Evolutionary conservation across 176 grass and related monocot species (phyloP).

Genomic region (Carex cristatella): DNA sequence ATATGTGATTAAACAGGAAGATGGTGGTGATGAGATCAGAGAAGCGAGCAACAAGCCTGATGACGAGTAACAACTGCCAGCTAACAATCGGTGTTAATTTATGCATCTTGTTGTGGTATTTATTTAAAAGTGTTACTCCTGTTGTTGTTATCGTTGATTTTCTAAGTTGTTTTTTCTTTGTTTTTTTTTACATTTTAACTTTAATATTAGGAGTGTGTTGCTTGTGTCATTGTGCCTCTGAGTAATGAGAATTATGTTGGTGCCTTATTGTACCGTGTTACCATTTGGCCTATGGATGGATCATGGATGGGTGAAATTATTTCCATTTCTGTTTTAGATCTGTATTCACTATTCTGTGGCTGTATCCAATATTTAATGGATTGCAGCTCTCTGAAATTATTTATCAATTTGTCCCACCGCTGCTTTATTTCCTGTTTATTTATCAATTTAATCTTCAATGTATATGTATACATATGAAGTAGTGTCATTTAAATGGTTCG

Average conservation of each 20-base stretch:
- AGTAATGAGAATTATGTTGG: slow-evolving; percentile 7
- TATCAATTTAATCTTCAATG: not conserved
- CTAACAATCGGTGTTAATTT: slow-evolving; percentile 2
- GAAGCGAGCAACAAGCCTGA: slow-evolving; percentile 76
- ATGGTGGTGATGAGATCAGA: slow-evolving; percentile 77
- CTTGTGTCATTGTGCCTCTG: slow-evolving; percentile 13
- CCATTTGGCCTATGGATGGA: not conserved
- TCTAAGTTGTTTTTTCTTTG: slow-evolving; percentile 18
- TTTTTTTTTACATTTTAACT: slow-evolving; percentile 29
- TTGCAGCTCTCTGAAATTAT: not conserved
- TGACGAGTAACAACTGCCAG: slow-evolving; percentile 54
- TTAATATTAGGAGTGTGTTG: slow-evolving; percentile 32
- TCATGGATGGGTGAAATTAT: not conserved
- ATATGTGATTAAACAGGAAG: slow-evolving; percentile 49
- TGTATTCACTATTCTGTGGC: not conserved
- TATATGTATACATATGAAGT: not conserved
- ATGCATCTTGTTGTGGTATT: slow-evolving; percentile 12
- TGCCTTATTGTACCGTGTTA: not conserved
- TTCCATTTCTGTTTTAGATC: not conserved
- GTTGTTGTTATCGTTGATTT: slow-evolving; percentile 24
- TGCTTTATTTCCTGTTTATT: not conserved
- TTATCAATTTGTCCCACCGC: not conserved
- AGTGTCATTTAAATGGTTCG: not conserved
- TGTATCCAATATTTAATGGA: not conserved
- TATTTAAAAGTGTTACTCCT: slow-evolving; percentile 23